These are phyloP conservation scores for Jaltomata sinuosa DNA, from an alignment of 257 asterid species.

Conservation along the genomic window DNA sequence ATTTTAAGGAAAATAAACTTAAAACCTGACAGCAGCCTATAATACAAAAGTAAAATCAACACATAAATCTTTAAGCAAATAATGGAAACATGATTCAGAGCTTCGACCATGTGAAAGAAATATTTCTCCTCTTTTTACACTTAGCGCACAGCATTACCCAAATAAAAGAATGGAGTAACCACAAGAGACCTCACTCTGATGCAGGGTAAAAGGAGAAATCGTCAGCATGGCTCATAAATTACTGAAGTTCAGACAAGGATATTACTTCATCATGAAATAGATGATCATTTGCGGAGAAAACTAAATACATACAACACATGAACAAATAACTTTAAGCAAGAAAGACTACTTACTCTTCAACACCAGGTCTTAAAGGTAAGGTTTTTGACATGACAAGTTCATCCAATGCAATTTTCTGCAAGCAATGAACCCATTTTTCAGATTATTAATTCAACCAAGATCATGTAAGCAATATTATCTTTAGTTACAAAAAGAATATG, in stretches of 20 bases:
- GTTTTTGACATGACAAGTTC: slow-evolving; percentile 68
- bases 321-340: background rate
- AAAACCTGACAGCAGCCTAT: background rate
- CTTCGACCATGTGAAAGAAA: background rate
- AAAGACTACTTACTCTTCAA: slow-evolving; percentile 60
- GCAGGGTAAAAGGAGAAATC: background rate
- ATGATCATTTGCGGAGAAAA: background rate
- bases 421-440: slow-evolving; percentile 17
- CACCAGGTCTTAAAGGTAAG: slow-evolving; percentile 75
- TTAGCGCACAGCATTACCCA: background rate
- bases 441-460: slow-evolving; percentile 1
- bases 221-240: background rate
- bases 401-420: slow-evolving; percentile 84
- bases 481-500: background rate
- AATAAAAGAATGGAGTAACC: background rate
- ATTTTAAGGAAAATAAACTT: background rate
- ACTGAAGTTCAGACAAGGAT: background rate
- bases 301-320: background rate
- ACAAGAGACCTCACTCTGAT: background rate
- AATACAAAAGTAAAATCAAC: background rate
- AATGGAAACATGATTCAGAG: background rate
- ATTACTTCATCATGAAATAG: background rate
- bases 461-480: background rate
- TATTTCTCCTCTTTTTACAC: background rate
- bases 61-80: background rate